phyloP scores from a whole-genome alignment of 257 asterid genomes.

The Phtheirospermum japonicum region DNA sequence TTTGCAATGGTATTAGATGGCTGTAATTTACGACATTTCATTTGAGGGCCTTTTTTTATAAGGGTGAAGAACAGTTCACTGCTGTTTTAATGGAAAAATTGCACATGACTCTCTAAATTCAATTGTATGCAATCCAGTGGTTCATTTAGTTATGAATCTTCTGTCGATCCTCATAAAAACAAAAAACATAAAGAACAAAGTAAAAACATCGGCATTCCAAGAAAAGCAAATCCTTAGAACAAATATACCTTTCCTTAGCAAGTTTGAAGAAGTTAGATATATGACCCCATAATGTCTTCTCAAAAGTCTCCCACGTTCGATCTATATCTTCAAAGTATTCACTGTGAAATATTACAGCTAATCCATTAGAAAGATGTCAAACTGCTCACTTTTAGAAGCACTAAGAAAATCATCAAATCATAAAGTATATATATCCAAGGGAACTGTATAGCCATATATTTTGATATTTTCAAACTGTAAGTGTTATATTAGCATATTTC shows the following conservation, averaged over 20 bases:
- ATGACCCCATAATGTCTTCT: slow-evolving; percentile 89
- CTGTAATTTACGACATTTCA: not conserved
- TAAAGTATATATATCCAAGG: slow-evolving; percentile 3
- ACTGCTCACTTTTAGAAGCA: slow-evolving; percentile 5
- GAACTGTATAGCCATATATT: slow-evolving; percentile 3
- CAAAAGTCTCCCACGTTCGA: slow-evolving; percentile 96
- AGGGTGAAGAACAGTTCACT: not conserved
- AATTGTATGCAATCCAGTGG: not conserved
- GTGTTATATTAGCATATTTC: not conserved
- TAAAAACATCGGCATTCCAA: slow-evolving; percentile 13
- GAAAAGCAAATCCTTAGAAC: slow-evolving; percentile 20
- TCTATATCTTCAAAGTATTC: slow-evolving; percentile 98
- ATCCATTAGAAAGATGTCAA: slow-evolving; percentile 23
- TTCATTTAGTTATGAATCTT: slow-evolving; percentile 14
- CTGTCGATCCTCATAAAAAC: not conserved
- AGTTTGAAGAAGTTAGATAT: slow-evolving; percentile 78
- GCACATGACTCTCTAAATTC: not conserved
- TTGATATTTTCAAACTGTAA: not conserved
- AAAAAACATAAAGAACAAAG: slow-evolving; percentile 12
- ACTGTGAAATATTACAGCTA: slow-evolving; percentile 41
- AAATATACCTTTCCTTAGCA: slow-evolving; percentile 85
- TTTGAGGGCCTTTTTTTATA: not conserved
- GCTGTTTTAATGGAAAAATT: not conserved
- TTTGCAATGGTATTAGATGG: not conserved
- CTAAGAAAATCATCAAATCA: slow-evolving; percentile 7